phyloP scores from a whole-genome alignment of 768 basidiomycete genomes.

The Phaffia tasmanica region DNA sequence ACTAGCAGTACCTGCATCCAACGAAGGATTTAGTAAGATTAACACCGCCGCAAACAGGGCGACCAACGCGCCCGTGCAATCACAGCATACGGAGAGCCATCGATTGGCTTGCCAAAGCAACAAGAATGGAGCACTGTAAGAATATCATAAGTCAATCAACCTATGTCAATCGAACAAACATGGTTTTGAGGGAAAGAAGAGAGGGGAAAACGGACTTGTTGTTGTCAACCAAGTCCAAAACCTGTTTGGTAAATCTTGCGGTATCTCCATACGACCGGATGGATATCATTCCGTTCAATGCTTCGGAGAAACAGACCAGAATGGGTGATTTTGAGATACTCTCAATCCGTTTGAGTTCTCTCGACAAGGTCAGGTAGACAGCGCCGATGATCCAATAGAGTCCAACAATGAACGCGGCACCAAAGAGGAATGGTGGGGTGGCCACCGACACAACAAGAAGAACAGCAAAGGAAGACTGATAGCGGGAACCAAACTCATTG shows the following conservation, averaged over 20 bases:
- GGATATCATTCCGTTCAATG: constrained; percentile 37
- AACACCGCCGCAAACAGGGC: constrained; percentile 37
- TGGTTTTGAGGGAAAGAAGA: not conserved
- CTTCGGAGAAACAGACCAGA: constrained; percentile 39
- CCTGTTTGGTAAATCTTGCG: constrained; percentile 38
- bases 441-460: constrained; percentile 35
- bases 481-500: constrained; percentile 25
- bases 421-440: constrained; percentile 29
- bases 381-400: constrained; percentile 38
- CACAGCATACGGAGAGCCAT: constrained; percentile 35
- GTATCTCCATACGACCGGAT: constrained; percentile 41
- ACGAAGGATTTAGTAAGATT: constrained; percentile 33
- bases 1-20: constrained; percentile 38
- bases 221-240: constrained; percentile 37
- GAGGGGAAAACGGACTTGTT: constrained; percentile 33
- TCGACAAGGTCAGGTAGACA: constrained; percentile 38
- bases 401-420: constrained; percentile 18
- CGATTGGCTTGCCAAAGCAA: constrained; percentile 31
- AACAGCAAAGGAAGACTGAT: constrained; percentile 34
- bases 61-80: constrained; percentile 38
- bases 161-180: not conserved
- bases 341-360: constrained; percentile 42
- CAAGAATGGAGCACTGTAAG: constrained; percentile 1
- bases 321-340: constrained; percentile 36
- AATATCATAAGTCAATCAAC: not conserved